Evolutionary conservation across 2,329 filamentous ascomycete genomes (phyloP).

Genomic region (Colletotrichum navitas): DNA sequence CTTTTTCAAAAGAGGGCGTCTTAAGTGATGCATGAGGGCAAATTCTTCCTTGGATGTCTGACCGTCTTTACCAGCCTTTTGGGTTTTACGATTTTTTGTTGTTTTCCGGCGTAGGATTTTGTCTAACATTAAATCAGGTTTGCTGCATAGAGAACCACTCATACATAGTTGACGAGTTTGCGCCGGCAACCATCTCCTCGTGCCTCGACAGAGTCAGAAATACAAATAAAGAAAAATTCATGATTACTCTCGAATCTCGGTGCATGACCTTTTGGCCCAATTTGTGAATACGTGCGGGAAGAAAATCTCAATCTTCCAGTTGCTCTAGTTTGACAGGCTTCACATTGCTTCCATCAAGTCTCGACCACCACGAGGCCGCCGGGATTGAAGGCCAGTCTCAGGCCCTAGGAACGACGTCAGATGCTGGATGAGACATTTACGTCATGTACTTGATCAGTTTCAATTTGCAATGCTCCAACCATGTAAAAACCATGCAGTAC

Average conservation of each 20-base stretch:
- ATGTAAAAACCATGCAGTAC: neutral
- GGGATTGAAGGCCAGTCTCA: neutral
- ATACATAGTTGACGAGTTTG: neutral
- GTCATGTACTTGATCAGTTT: neutral
- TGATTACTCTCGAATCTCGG: neutral
- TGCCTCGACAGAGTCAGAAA: neutral
- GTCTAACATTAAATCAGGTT: neutral
- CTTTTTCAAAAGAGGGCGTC: neutral
- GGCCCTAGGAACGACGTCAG: neutral
- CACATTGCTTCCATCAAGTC: neutral
- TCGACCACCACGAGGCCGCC: neutral
- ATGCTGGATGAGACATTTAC: neutral
- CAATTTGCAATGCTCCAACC: neutral
- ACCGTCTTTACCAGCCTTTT: slow-evolving; percentile 47
- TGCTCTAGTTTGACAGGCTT: neutral
- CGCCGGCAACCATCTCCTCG: no score
- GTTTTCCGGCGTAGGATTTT: neutral
- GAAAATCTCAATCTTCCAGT: neutral
- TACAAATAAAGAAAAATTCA: neutral
- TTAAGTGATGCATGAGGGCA: slow-evolving; percentile 74
- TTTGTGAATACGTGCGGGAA: neutral
- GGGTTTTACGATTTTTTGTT: neutral
- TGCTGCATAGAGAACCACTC: neutral
- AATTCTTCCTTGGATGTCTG: slow-evolving; percentile 84
- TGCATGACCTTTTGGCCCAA: neutral